A percentile compares a stretch with the other conserved stretches of the same genome.
phyloP scores from a whole-genome alignment of 2,329 filamentous ascomycete genomes.

The Colletotrichum sp. region DNA sequence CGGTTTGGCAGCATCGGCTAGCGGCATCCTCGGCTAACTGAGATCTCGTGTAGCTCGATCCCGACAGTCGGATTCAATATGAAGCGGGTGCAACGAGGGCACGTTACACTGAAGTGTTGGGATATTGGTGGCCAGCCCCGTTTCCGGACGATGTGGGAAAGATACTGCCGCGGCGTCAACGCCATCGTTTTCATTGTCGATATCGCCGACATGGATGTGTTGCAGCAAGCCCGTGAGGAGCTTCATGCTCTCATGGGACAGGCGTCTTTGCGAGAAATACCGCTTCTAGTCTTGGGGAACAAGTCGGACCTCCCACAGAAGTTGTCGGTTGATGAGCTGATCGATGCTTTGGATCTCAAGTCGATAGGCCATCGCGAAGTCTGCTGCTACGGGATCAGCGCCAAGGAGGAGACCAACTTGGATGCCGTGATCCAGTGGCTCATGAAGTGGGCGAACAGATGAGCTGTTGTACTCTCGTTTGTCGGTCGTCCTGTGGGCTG shows the following conservation, averaged over 20 bases:
- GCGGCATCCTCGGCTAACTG: constrained; percentile 19
- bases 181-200: constrained; percentile 99
- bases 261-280: constrained; percentile 85
- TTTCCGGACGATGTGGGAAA: constrained; percentile 99
- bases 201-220: constrained; percentile 81
- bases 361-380: constrained; percentile 91
- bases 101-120: constrained; percentile 99
- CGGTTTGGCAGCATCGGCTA: not conserved
- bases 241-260: constrained; percentile 89
- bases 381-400: constrained; percentile 98
- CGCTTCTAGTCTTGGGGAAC: constrained; percentile 92
- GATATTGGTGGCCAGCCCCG: constrained; percentile 96
- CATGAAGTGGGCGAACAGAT: constrained; percentile 85
- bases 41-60: constrained; percentile 75
- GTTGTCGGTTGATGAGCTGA: constrained; percentile 91
- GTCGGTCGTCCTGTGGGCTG: not conserved
- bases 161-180: constrained; percentile 96
- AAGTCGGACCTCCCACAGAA: constrained; percentile 95
- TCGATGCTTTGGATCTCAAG: constrained; percentile 90
- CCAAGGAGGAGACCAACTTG: constrained; percentile 98
- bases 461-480: constrained; percentile 31
- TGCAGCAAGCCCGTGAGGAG: constrained; percentile 89
- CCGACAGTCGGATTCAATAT: constrained; percentile 99
- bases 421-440: constrained; percentile 97
- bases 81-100: constrained; percentile 96